phyloP scores from a whole-genome alignment of 2,329 filamentous ascomycete species.

The Calonectria leucothoes region DNA sequence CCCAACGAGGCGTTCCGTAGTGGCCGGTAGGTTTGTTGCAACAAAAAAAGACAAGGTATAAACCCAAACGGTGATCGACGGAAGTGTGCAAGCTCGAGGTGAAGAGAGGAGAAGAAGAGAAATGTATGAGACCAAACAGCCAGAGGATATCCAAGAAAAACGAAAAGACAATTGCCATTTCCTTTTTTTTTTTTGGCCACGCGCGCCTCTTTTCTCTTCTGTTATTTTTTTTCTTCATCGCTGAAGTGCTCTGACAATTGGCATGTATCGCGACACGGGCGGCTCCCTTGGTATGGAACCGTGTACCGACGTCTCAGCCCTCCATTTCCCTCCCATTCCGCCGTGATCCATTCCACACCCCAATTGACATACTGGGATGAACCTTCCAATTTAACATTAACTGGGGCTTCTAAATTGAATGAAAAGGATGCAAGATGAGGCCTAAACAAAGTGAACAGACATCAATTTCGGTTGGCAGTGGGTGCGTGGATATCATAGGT shows the following conservation, averaged over 20 bases:
- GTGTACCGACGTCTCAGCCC: slow-evolving; percentile 19
- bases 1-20: neutral
- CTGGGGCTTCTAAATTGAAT: neutral
- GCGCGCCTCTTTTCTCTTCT: neutral
- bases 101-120: neutral
- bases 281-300: slow-evolving; percentile 22
- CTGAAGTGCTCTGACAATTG: neutral
- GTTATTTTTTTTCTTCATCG: neutral
- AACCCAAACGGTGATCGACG: neutral
- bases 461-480: neutral
- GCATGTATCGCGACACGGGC: slow-evolving; percentile 23
- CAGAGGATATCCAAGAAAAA: neutral
- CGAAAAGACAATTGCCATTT: neutral
- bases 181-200: neutral
- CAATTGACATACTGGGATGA: neutral
- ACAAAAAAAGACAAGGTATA: neutral
- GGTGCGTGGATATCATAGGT: neutral
- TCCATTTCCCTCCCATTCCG: slow-evolving; percentile 3
- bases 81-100: neutral
- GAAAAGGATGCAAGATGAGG: neutral
- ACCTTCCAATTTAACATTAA: neutral
- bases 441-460: neutral
- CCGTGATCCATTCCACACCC: slow-evolving; percentile 14
- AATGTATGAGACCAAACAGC: neutral
- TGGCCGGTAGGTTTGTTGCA: neutral